Base-by-base conservation (phyloP, 495 filamentous ascomycete species). In the Neurospora africana region DNA sequence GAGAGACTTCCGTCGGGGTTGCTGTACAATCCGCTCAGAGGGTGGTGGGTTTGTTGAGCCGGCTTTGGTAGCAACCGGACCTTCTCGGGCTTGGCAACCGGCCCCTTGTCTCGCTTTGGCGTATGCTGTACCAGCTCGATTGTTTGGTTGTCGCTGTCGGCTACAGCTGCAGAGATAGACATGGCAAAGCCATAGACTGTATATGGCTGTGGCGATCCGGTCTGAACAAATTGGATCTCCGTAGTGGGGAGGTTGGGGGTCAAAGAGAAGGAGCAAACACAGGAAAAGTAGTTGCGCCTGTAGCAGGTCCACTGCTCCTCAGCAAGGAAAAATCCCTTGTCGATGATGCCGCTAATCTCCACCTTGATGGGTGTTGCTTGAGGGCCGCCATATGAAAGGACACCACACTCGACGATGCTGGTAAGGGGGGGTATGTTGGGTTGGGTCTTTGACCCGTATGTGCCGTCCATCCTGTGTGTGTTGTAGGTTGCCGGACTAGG, bases 281-380 rank as follows among this genome's bases (percentile, higher is more conserved):
- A 91, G 1, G 93, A 91, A 79, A 98, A 97, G 80, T 98, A 98
- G 80, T 98, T 98, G 44, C 95, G 86, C 68, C 95, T 86, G 78
- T 98, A 98, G 81, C 95, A 98, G 0, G 95, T 98, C 95, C 95
- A 98, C 72, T 95, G 92, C 17, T 88, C 85, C 71, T 97, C 95
- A 4, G 87, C 87, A 47, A 90, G 84, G 79, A 98, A 97, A 83
- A 97, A 97, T 1, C 94, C 94, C 77, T 97, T 96, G 77, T 96
- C 93, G 71, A 97, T 94, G 75, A 91, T 90, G 7, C 92, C 93
- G 69, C 90, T 86, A 74, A 98, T 92, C 35, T 93, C 91, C 6
- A 92, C 87, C 72, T 88, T 90, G 70, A 97, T 86, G 11, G 78
- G 79, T 4, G 82, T 82, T 27, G 70, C 72, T 6, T 83, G 81